A percentile compares a stretch with the other conserved stretches of the same genome.
Conservation (phyloP, 345 rosid species). For the Laguncularia racemosa region DNA sequence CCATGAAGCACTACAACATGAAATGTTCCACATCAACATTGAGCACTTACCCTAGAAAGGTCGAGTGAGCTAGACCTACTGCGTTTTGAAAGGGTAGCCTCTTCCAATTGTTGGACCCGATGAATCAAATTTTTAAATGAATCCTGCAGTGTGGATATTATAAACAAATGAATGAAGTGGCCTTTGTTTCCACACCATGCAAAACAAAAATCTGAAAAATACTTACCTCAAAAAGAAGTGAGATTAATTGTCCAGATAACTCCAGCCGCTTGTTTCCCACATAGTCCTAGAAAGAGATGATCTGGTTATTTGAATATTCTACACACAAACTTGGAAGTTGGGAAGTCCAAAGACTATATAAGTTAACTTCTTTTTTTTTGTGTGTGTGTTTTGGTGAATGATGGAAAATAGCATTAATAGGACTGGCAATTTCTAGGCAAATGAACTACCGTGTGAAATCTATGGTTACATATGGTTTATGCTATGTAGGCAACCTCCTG, state of each 20-base stretch:
- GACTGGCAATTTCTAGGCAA: not conserved
- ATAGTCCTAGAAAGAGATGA: conserved; percentile 54
- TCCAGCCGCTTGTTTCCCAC: conserved; percentile 96
- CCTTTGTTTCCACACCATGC: conserved; percentile 4
- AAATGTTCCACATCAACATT: not conserved
- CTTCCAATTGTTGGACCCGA: conserved; percentile 44
- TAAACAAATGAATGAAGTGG: not conserved
- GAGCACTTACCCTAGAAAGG: conserved; percentile 45
- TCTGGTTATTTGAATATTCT: not conserved
- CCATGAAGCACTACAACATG: not conserved
- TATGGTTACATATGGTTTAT: too few species aligned
- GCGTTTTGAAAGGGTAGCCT: conserved; percentile 28
- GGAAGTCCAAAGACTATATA: not conserved
- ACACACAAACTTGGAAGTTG: not conserved
- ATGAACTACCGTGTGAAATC: too few species aligned
- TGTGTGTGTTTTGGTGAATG: too few species aligned
- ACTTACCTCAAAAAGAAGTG: conserved; percentile 88
- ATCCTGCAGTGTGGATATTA: conserved; percentile 39
- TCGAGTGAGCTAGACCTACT: conserved; percentile 59
- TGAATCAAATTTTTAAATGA: conserved; percentile 71
- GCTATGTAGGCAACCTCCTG: too few species aligned
- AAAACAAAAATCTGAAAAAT: not conserved
- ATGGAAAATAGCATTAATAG: not conserved
- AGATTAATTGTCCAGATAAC: conserved; percentile 84
- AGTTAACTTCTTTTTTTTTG: not conserved